A percentile compares a stretch with the other conserved stretches of the same genome.
Evolutionary conservation across 1,284 basidiomycete species (phyloP).

Genomic region (Leccinum subspadiceum): DNA sequence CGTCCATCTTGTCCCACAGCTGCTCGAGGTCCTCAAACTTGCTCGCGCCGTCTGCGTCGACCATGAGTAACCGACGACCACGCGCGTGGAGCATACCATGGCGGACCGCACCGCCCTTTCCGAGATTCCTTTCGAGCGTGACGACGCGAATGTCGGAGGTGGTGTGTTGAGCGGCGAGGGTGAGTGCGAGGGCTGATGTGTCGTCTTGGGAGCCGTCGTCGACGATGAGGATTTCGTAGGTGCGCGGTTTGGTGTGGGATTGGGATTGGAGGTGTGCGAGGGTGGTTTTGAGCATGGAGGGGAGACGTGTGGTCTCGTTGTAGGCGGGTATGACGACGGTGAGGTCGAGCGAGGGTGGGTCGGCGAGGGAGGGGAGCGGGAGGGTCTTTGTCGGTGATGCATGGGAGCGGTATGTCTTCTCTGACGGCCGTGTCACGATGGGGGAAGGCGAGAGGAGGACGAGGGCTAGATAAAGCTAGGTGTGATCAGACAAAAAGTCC

Average conservation of each 20-base stretch:
- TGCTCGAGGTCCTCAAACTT: conserved; percentile 77
- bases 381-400: conserved; percentile 46
- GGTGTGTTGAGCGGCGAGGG: conserved; percentile 57
- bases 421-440: conserved; percentile 61
- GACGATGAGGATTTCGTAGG: conserved; percentile 82
- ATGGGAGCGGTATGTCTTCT: conserved; percentile 61
- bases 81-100: conserved; percentile 85
- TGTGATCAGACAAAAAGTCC: conserved; percentile 16
- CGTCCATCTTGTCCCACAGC: conserved; percentile 74
- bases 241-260: conserved; percentile 21
- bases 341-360: conserved; percentile 60
- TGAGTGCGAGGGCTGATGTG: conserved; percentile 66
- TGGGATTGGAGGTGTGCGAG: conserved; percentile 44
- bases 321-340: conserved; percentile 88
- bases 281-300: conserved; percentile 76
- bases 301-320: conserved; percentile 83
- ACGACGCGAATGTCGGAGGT: conserved; percentile 70
- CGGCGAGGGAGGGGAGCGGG: conserved; percentile 54
- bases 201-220: conserved; percentile 87
- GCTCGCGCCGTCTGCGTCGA: conserved; percentile 92
- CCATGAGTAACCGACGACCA: conserved; percentile 83
- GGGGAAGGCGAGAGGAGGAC: conserved; percentile 67
- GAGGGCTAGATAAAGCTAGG: conserved; percentile 61
- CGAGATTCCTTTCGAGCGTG: conserved; percentile 76
- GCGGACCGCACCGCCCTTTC: conserved; percentile 90